These are phyloP conservation scores for Melampsora americana DNA, from an alignment of 1,284 basidiomycete genomes.

Conservation along the genomic window DNA sequence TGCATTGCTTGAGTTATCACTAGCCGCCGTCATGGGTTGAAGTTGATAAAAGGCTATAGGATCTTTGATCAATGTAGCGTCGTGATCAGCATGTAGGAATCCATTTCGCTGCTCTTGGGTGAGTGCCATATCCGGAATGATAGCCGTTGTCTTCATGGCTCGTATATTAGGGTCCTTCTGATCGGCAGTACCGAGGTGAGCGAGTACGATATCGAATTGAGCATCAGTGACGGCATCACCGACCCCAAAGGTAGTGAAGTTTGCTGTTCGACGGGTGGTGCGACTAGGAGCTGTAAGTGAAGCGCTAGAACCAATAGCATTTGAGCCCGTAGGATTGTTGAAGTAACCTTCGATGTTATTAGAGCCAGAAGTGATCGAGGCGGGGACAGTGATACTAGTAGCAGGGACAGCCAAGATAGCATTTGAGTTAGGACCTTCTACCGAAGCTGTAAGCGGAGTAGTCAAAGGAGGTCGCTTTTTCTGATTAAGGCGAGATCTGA, in stretches of 20 bases:
- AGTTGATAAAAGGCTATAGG: slow-evolving; percentile 35
- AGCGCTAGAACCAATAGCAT: not conserved
- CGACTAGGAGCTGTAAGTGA: slow-evolving; percentile 17
- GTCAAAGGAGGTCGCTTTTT: slow-evolving; percentile 31
- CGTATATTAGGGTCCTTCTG: slow-evolving; percentile 41
- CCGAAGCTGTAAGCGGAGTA: slow-evolving; percentile 4
- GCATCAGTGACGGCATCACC: slow-evolving; percentile 44
- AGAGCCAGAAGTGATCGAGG: not conserved
- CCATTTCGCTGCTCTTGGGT: slow-evolving; percentile 12
- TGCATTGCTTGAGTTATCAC: too few species aligned
- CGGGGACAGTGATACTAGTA: not conserved
- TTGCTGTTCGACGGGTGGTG: slow-evolving; percentile 33
- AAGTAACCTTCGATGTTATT: slow-evolving; percentile 4
- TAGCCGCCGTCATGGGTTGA: not conserved
- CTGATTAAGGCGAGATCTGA: slow-evolving; percentile 21
- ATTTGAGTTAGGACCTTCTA: not conserved
- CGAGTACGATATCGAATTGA: slow-evolving; percentile 42
- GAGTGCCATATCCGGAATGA: slow-evolving; percentile 40
- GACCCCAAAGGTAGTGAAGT: slow-evolving; percentile 37
- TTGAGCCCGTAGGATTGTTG: not conserved
- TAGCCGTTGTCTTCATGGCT: slow-evolving; percentile 39
- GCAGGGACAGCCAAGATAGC: not conserved
- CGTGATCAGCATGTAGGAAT: slow-evolving; percentile 15
- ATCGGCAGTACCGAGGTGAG: slow-evolving; percentile 42
- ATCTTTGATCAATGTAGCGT: slow-evolving; percentile 33